Base-by-base conservation (phyloP, 176 grass and related monocot species). In the Eleusine indica region DNA sequence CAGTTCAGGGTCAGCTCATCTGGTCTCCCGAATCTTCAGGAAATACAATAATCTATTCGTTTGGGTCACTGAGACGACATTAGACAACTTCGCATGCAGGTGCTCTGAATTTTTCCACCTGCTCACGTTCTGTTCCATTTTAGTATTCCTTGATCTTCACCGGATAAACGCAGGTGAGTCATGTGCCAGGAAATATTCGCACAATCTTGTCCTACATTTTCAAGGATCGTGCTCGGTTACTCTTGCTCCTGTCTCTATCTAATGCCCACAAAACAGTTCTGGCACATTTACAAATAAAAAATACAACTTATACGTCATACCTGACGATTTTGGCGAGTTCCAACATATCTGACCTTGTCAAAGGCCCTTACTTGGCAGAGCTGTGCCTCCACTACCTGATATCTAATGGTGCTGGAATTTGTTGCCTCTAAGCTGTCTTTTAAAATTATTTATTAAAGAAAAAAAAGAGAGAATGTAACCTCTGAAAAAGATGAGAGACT, bases 181-280 rank as follows among this genome's bases (percentile, higher is more conserved):
- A 77, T 58, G 82, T 76, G 82, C 49, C 18, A 42, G 0, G n/a
- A 82, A 71, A 68, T 56, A 76, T 76, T 80, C 35, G 52, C 61
- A 14, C 19, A 57, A 84, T 76, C 42, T 6, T 76, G 37, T 32
- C 17, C 49, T 40, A 11, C 32, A 12, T 35, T 38, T 63, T 47
- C 11, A 2, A 15, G 2, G 42, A 38, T 66, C 39, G 9, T 32
- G 44, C 65, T 73, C 68, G 74, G 18, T 29, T 39, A 29, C 9
- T 40, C 68, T 67, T 44, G 17, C 5, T 18, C 46, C 18, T 32
- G 3, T 0, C 12, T 29, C 12, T 29, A 52, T 5, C 14, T 35
- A 17, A 19, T 75, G 17, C 17, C 9, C 40, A 4, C n/a, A 19
- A 18, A 2, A 42, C 2, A 68, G 21, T 19, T 9, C 37, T 21